These are phyloP conservation scores for Gremmenia infestans DNA, from an alignment of 2,329 filamentous ascomycete species.

Conservation along the genomic window DNA sequence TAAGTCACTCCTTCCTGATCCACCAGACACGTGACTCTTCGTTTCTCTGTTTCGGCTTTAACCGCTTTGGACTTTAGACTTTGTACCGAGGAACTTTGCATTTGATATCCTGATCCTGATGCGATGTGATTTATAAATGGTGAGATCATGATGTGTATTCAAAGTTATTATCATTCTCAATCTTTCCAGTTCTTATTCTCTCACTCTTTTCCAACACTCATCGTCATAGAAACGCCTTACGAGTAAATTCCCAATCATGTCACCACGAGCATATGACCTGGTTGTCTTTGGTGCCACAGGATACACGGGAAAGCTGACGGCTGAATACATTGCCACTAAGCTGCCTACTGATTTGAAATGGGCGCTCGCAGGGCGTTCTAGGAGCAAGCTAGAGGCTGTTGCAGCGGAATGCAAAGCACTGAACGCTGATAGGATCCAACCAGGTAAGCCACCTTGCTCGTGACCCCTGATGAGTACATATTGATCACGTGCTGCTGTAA, in stretches of 20 bases:
- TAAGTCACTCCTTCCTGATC: conserved; percentile 5
- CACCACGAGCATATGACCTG: conserved; percentile 51
- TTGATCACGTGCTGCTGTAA: conserved; percentile 1
- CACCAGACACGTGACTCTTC: not conserved
- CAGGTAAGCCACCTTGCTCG: conserved; percentile 47
- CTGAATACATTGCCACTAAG: conserved; percentile 66
- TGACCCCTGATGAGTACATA: not conserved
- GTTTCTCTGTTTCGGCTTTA: too few species aligned
- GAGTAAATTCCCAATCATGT: conserved; percentile 4
- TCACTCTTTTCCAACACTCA: too few species aligned
- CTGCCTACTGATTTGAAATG: conserved; percentile 76
- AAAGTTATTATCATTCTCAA: too few species aligned
- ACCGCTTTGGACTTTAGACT: too few species aligned
- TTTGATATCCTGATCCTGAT: too few species aligned
- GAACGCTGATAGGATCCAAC: conserved; percentile 64
- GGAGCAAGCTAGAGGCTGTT: conserved; percentile 65
- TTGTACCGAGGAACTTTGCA: too few species aligned
- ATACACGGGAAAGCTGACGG: conserved; percentile 75
- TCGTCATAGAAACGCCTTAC: too few species aligned
- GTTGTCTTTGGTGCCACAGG: conserved; percentile 67
- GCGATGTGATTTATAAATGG: too few species aligned
- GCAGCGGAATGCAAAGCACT: conserved; percentile 60
- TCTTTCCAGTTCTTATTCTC: too few species aligned
- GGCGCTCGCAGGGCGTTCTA: conserved; percentile 82
- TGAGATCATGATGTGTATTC: too few species aligned